A percentile compares a stretch with the other conserved stretches of the same genome.
Evolutionary conservation across 2,329 filamentous ascomycete genomes (phyloP).

Genomic region (Alternaria solani): DNA sequence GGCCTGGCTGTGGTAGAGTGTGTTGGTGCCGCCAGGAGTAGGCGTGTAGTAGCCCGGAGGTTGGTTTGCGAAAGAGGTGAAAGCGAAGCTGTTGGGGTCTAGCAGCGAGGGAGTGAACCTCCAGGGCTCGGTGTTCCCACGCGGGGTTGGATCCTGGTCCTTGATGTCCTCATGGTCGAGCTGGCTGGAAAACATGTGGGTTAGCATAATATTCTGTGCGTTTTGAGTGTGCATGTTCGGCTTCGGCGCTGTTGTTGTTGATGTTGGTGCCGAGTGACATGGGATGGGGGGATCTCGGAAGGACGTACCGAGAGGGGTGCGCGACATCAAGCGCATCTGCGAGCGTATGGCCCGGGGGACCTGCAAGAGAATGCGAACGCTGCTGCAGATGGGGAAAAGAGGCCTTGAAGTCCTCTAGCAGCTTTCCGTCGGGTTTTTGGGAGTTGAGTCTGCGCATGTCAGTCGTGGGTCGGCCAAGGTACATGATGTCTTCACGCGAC

Average conservation of each 20-base stretch:
- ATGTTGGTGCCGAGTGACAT: slow-evolving; percentile 15
- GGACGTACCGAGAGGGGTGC: slow-evolving; percentile 54
- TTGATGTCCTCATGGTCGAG: slow-evolving; percentile 64
- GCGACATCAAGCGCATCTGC: slow-evolving; percentile 58
- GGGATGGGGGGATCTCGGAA: slow-evolving; percentile 14
- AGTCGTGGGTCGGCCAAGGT: slow-evolving; percentile 22
- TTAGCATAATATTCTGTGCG: neutral
- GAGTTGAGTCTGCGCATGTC: slow-evolving; percentile 68
- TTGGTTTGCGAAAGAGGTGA: slow-evolving; percentile 80
- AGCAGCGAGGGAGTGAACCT: slow-evolving; percentile 88
- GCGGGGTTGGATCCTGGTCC: slow-evolving; percentile 83
- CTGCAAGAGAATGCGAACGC: slow-evolving; percentile 54
- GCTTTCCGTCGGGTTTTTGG: slow-evolving; percentile 85
- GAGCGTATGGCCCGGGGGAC: slow-evolving; percentile 55
- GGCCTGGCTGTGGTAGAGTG: slow-evolving; percentile 81
- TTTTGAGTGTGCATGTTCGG: neutral
- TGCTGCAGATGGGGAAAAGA: slow-evolving; percentile 75
- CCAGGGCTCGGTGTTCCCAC: slow-evolving; percentile 81
- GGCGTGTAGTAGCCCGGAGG: slow-evolving; percentile 87
- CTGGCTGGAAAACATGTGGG: slow-evolving; percentile 44
- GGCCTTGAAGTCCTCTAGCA: slow-evolving; percentile 84
- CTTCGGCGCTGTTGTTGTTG: slow-evolving; percentile 3
- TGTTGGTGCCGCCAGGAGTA: slow-evolving; percentile 80
- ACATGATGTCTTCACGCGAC: slow-evolving; percentile 27
- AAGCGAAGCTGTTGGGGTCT: slow-evolving; percentile 84